phyloP scores from a whole-genome alignment of 2,329 filamentous ascomycete species.

The Tolypocladium album region DNA sequence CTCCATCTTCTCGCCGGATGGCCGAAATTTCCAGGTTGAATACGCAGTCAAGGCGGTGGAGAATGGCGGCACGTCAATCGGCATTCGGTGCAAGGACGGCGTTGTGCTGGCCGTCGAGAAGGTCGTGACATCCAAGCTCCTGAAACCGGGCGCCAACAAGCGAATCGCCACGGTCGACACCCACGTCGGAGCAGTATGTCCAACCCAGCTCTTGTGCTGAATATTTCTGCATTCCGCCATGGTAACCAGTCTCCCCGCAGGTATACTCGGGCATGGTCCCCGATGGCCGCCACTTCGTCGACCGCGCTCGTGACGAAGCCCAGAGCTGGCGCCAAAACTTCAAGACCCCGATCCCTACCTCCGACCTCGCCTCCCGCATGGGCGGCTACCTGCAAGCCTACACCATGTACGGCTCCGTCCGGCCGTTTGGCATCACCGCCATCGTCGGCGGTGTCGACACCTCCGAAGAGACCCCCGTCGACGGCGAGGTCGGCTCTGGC shows the following conservation, averaged over 20 bases:
- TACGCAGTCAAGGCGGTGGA: constrained; percentile 98
- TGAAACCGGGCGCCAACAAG: constrained; percentile 94
- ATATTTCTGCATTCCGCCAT: neutral
- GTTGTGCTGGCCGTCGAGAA: constrained; percentile 96
- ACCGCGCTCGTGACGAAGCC: constrained; percentile 88
- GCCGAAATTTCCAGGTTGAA: constrained; percentile 98
- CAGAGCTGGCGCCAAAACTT: constrained; percentile 84
- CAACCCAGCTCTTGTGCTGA: neutral
- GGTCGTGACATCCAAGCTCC: constrained; percentile 86
- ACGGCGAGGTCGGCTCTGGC: constrained; percentile 80
- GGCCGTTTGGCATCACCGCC: constrained; percentile 91
- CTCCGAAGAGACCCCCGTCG: constrained; percentile 73
- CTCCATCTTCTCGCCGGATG: constrained; percentile 98
- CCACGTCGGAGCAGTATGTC: constrained; percentile 81
- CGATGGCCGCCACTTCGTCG: constrained; percentile 90
- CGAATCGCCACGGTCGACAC: constrained; percentile 90
- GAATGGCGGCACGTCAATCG: constrained; percentile 91
- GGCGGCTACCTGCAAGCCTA: constrained; percentile 95
- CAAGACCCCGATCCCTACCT: constrained; percentile 85
- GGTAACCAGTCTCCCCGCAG: constrained; percentile 32
- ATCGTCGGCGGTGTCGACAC: constrained; percentile 93
- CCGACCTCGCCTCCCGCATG: constrained; percentile 83
- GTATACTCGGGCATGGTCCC: constrained; percentile 90
- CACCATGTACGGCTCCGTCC: constrained; percentile 92
- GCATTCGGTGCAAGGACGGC: constrained; percentile 94